These are phyloP conservation scores for Teunomyces atbi DNA, from an alignment of 805 yeast species.

Conservation along the genomic window DNA sequence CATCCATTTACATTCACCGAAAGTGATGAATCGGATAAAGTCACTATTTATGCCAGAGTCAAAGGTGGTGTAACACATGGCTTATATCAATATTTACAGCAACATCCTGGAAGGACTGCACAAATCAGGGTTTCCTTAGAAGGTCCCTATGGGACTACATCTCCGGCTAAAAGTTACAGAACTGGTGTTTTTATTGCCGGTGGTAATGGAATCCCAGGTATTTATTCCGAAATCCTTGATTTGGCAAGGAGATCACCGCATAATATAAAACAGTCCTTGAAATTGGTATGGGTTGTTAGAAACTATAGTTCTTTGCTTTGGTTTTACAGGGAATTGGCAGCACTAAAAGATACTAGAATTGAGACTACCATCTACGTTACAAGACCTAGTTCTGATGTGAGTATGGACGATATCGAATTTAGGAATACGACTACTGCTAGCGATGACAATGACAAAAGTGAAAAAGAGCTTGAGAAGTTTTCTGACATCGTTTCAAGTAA, in stretches of 20 bases:
- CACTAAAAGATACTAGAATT: slow-evolving; percentile 18
- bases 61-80: slow-evolving; percentile 53
- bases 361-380: slow-evolving; percentile 39
- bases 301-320: slow-evolving; percentile 21
- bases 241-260: slow-evolving; percentile 12
- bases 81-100: slow-evolving; percentile 26
- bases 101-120: slow-evolving; percentile 18
- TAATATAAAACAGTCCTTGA: slow-evolving; percentile 9
- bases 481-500: neutral
- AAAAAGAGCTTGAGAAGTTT: slow-evolving; percentile 19
- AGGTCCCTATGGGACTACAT: slow-evolving; percentile 63
- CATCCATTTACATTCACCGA: slow-evolving; percentile 65
- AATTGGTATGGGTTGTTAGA: slow-evolving; percentile 27
- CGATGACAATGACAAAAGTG: slow-evolving; percentile 8
- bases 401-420: neutral
- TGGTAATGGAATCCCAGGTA: slow-evolving; percentile 71
- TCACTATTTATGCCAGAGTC: slow-evolving; percentile 48
- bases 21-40: slow-evolving; percentile 36
- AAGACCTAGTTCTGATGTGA: slow-evolving; percentile 17
- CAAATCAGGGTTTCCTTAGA: slow-evolving; percentile 42
- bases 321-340: slow-evolving; percentile 23
- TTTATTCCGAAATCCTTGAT: slow-evolving; percentile 33
- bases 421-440: neutral
- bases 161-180: slow-evolving; percentile 44
- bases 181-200: slow-evolving; percentile 63